Evolutionary conservation across 2,329 filamentous ascomycete genomes (phyloP).

Genomic region (Aspergillus sojae): DNA sequence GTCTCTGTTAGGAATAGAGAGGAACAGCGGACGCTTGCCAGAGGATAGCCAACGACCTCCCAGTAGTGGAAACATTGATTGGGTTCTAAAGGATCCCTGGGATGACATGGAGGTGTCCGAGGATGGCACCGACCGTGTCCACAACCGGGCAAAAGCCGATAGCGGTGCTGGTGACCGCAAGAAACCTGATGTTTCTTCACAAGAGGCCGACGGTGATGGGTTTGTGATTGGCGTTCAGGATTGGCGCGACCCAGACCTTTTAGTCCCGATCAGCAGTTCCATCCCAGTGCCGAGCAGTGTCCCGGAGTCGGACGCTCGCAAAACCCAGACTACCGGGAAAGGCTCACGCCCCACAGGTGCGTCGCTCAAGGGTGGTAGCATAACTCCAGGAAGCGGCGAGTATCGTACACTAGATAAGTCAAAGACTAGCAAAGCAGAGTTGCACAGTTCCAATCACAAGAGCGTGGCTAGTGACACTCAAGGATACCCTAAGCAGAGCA

Average conservation of each 20-base stretch:
- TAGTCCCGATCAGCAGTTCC: conserved; percentile 48
- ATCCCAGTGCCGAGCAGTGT: conserved; percentile 27
- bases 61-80: conserved; percentile 73
- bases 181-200: conserved; percentile 28
- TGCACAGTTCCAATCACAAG: conserved; percentile 16
- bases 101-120: conserved; percentile 51
- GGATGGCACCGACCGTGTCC: conserved; percentile 2
- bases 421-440: conserved; percentile 19
- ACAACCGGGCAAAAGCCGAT: conserved; percentile 20
- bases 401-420: conserved; percentile 55
- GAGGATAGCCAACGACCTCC: conserved; percentile 66
- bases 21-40: conserved; percentile 26
- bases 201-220: conserved; percentile 54
- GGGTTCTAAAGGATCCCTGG: conserved; percentile 70
- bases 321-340: conserved; percentile 35
- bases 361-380: conserved; percentile 64
- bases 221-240: conserved; percentile 86
- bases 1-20: conserved; percentile 46
- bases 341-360: conserved; percentile 33
- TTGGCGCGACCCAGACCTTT: conserved; percentile 78
- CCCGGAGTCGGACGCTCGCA: conserved; percentile 29
- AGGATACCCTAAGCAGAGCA: conserved; percentile 15
- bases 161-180: conserved; percentile 21
- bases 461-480: conserved; percentile 12
- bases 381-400: conserved; percentile 72